Percentiles rank a stretch among this genome's conserved stretches.
These are phyloP conservation scores for Arthroderma sp. DNA, from an alignment of 2,329 filamentous ascomycete species.

Conservation along the genomic window DNA sequence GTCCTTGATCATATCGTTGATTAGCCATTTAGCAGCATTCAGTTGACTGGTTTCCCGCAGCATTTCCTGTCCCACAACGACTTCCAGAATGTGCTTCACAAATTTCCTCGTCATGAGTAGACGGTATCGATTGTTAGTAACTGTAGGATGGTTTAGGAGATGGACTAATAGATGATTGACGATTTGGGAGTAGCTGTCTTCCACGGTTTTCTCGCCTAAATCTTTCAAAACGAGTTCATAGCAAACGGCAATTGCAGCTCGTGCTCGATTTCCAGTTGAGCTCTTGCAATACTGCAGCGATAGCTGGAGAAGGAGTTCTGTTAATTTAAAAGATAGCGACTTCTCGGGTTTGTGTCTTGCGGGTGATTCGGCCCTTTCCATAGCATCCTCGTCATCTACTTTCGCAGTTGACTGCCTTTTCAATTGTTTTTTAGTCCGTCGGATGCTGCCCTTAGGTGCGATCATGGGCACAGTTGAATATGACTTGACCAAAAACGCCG, in stretches of 20 bases:
- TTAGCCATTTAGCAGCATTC: conserved; percentile 63
- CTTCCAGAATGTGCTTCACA: conserved; percentile 69
- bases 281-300: conserved; percentile 67
- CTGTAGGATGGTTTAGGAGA: conserved; percentile 59
- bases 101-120: conserved; percentile 74
- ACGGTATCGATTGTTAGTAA: conserved; percentile 76
- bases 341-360: conserved; percentile 45
- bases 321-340: conserved; percentile 58
- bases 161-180: conserved; percentile 70
- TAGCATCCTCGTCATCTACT: conserved; percentile 49
- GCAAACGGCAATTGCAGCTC: conserved; percentile 74
- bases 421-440: conserved; percentile 61
- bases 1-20: conserved; percentile 85
- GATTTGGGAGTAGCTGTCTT: conserved; percentile 68
- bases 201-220: conserved; percentile 69
- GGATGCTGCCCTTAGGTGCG: conserved; percentile 44
- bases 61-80: conserved; percentile 66
- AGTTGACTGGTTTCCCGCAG: conserved; percentile 82
- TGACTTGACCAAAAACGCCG: conserved; percentile 67
- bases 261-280: conserved; percentile 64
- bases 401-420: conserved; percentile 45
- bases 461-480: conserved; percentile 50
- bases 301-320: conserved; percentile 65
- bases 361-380: conserved; percentile 52
- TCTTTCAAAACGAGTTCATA: conserved; percentile 70